Conservation (phyloP, 2,329 filamentous ascomycete genomes). For the Aspergillus sp. region DNA sequence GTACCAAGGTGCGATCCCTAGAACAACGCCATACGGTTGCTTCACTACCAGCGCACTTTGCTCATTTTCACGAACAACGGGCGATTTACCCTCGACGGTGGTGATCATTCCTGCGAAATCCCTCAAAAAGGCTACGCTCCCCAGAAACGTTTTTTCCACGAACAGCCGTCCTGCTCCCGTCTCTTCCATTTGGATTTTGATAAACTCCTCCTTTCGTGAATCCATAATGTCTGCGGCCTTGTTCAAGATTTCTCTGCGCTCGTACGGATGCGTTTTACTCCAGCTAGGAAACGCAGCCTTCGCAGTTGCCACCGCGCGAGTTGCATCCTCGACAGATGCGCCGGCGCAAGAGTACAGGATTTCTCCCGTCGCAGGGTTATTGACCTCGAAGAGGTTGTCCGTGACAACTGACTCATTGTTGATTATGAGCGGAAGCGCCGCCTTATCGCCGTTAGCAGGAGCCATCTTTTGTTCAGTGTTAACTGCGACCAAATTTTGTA, state of each 20-base stretch:
- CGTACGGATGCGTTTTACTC: conserved; percentile 60
- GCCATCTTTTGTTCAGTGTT: conserved; percentile 8
- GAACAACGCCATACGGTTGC: conserved; percentile 76
- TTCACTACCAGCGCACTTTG: conserved; percentile 65
- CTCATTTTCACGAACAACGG: conserved; percentile 49
- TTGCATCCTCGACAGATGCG: conserved; percentile 56
- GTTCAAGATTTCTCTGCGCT: conserved; percentile 66
- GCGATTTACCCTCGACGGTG: conserved; percentile 50
- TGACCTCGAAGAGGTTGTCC: conserved; percentile 48
- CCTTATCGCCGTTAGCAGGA: conserved; percentile 12
- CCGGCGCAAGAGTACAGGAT: conserved; percentile 56
- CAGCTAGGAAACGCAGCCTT: conserved; percentile 69
- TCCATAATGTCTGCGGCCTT: conserved; percentile 46
- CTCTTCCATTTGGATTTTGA: conserved; percentile 59
- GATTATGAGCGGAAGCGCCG: conserved; percentile 42
- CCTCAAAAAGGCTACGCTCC: conserved; percentile 41
- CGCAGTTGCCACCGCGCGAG: conserved; percentile 60
- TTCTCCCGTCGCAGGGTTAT: conserved; percentile 55
- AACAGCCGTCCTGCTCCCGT: conserved; percentile 50
- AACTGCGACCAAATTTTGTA: neutral
- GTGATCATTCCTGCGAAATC: conserved; percentile 54
- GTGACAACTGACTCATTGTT: conserved; percentile 44
- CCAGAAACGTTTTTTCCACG: conserved; percentile 34
- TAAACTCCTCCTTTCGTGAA: conserved; percentile 60
- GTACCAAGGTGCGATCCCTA: conserved; percentile 81